Conservation (phyloP, 2,329 filamentous ascomycete genomes). For the Macrophomina tecta region DNA sequence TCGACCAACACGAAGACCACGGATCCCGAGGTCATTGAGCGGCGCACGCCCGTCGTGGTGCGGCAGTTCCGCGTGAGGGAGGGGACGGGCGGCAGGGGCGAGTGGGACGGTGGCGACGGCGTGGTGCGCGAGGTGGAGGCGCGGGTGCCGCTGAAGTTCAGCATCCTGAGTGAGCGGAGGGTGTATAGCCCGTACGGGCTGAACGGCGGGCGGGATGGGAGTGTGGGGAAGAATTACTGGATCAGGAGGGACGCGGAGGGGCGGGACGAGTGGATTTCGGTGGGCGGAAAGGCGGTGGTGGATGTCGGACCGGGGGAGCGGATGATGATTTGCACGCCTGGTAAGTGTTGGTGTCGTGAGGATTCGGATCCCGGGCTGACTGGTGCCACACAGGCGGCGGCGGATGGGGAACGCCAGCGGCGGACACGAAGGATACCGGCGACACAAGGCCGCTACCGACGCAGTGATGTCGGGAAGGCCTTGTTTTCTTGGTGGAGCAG, state of each 20-base stretch:
- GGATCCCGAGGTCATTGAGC: constrained; percentile 44
- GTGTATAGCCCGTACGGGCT: constrained; percentile 43
- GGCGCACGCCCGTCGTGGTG: constrained; percentile 43
- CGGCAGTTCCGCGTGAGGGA: constrained; percentile 40
- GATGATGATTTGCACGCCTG: constrained; percentile 26
- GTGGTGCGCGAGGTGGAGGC: constrained; percentile 41
- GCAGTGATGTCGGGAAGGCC: not conserved
- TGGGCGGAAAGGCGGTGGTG: constrained; percentile 23
- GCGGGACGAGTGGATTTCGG: constrained; percentile 19
- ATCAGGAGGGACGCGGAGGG: constrained; percentile 1
- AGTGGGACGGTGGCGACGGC: constrained; percentile 40
- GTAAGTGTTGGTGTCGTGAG: not conserved
- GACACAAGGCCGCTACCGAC: constrained; percentile 6
- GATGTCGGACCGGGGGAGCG: constrained; percentile 13
- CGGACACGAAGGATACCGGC: not conserved
- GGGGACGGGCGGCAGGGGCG: constrained; percentile 39
- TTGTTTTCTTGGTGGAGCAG: not conserved
- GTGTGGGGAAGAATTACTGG: constrained; percentile 38
- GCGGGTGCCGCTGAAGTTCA: constrained; percentile 35
- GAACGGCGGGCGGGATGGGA: constrained; percentile 40
- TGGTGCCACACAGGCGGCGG: not conserved
- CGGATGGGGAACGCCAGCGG: constrained; percentile 16
- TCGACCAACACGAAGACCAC: constrained; percentile 49
- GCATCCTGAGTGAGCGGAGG: constrained; percentile 41
- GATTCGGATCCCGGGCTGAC: not conserved